Base-by-base conservation (phyloP, 306 rosid genomes). In the Myrica gale region DNA sequence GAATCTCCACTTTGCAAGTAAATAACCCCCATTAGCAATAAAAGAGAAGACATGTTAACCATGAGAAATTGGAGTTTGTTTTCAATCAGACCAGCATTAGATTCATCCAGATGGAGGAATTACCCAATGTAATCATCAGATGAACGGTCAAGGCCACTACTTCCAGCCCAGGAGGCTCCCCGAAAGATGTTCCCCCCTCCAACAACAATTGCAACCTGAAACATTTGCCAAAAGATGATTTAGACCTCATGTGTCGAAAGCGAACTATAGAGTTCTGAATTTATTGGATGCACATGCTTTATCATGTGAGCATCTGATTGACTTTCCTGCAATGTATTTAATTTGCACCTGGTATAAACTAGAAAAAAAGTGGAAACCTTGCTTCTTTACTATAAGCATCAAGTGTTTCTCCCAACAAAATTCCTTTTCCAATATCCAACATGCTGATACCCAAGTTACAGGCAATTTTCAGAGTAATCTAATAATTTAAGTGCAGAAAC, bases 111-210 rank as follows among this genome's bases (percentile, higher is more conserved):
- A 55, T 69, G 50, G 74, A 84, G 76, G 58, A 79, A 77, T 77
- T 87, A 95, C 99, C 97, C 97, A 23, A 95, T 95, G 79, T 90
- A 89, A 85, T 95, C 97, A 76, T 97, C 98, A 21, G 98, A 94
- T 71, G 99, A 92, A 73, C 97, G 99, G 44, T 92, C 99, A 41
- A 95, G 93, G 74, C 97, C 97, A 50, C 97, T 82, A 81, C 89
- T 45, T 85, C 99, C 99, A 2, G 93, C 93, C 96, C 95, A 86
- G 11, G 96, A 83, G 16, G 99, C 84, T 79, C 97, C 99, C 67
- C 99, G 97, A 76, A 95, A 95, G 71, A 95, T 95, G 80, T 95
- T 95, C 4, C 97, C 99, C 69, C 99, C 97, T 54, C 99, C 99
- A 61, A 95, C 97, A 23, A 95, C 97, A 21, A 95, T 84, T 37